Conservation (phyloP, 2,329 filamentous ascomycete genomes). For the Stachybotrys elegans region DNA sequence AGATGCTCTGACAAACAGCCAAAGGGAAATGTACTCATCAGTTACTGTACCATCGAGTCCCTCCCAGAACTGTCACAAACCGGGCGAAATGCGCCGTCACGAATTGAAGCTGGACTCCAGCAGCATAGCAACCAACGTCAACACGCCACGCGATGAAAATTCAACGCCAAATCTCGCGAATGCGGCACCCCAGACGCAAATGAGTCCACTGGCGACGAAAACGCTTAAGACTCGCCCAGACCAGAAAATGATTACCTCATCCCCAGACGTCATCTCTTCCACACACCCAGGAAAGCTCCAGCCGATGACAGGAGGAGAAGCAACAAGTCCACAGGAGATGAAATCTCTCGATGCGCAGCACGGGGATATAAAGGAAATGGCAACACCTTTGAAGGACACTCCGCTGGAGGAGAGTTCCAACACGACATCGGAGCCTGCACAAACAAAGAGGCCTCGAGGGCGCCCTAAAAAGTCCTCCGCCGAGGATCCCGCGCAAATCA, state of each 20-base stretch:
- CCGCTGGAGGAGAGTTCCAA: slow-evolving; percentile 10
- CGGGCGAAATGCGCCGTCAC: slow-evolving; percentile 12
- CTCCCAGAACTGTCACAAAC: slow-evolving; percentile 10
- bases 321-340: too few relatives aligned
- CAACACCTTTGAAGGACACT: neutral
- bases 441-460: slow-evolving; percentile 23
- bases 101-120: slow-evolving; percentile 21
- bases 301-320: too few relatives aligned
- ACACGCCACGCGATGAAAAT: slow-evolving; percentile 24
- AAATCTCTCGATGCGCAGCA: too few relatives aligned
- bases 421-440: slow-evolving; percentile 10
- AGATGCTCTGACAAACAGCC: slow-evolving; percentile 28
- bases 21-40: slow-evolving; percentile 30
- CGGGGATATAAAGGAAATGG: too few relatives aligned
- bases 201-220: too few relatives aligned
- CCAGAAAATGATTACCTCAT: too few relatives aligned
- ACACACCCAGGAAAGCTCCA: too few relatives aligned
- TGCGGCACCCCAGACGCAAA: neutral
- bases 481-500: slow-evolving; percentile 9
- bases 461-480: slow-evolving; percentile 23
- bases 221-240: too few relatives aligned
- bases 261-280: too few relatives aligned
- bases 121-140: slow-evolving; percentile 28
- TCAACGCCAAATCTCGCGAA: slow-evolving; percentile 11
- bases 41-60: slow-evolving; percentile 13